Conservation (phyloP, 139 green algal species). For the Ettlia oleoabundans region DNA sequence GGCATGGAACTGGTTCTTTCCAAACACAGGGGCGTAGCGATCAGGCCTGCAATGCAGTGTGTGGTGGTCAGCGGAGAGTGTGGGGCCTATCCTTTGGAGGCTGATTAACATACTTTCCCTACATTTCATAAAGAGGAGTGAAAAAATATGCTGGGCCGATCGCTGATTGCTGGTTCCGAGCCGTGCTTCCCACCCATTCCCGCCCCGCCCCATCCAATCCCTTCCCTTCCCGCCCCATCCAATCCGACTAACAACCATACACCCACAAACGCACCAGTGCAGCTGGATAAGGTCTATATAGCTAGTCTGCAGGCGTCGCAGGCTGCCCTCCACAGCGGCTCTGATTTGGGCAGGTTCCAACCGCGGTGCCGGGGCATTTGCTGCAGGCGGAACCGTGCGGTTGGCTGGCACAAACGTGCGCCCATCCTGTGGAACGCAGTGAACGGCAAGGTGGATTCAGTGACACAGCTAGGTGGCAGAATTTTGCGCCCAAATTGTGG, state of each 20-base stretch:
- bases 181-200: too few relatives aligned
- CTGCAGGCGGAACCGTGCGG: conserved; percentile 53
- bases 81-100: too few relatives aligned
- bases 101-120: too few relatives aligned
- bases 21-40: conserved; percentile 77
- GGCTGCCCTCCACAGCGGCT: conserved; percentile 66
- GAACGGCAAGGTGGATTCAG: too few relatives aligned
- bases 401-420: conserved; percentile 86
- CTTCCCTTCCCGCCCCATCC: too few relatives aligned
- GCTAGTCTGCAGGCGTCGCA: conserved; percentile 73
- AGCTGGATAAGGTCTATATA: conserved; percentile 91
- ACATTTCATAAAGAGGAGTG: too few relatives aligned
- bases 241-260: too few relatives aligned
- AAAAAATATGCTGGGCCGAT: too few relatives aligned
- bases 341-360: conserved; percentile 70
- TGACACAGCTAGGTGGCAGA: too few relatives aligned
- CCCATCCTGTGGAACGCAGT: conserved; percentile 47
- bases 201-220: too few relatives aligned
- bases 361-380: conserved; percentile 47
- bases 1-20: conserved; percentile 61
- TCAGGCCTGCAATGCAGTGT: not conserved
- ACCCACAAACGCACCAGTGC: conserved; percentile 80
- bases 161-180: too few relatives aligned
- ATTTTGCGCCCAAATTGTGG: too few relatives aligned
- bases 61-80: not conserved